These are phyloP conservation scores for Emergomyces africanus DNA, from an alignment of 2,329 filamentous ascomycete genomes.

Conservation along the genomic window DNA sequence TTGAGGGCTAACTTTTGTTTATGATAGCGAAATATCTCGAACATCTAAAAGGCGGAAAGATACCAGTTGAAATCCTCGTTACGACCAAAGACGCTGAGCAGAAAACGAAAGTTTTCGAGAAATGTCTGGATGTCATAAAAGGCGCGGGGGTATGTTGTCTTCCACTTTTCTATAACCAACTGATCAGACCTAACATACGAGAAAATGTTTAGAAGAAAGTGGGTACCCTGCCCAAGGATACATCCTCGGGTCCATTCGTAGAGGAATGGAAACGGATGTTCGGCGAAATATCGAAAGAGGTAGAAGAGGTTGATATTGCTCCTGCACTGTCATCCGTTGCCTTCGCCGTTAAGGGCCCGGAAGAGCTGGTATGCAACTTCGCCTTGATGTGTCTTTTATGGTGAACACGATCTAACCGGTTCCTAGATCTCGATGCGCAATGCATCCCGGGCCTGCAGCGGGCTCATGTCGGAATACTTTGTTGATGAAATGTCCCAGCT, in stretches of 20 bases:
- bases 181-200: not conserved
- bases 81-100: constrained; percentile 82
- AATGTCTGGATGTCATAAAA: constrained; percentile 77
- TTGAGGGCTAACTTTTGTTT: constrained; percentile 7
- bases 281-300: constrained; percentile 63
- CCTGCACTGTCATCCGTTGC: constrained; percentile 68
- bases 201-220: constrained; percentile 59
- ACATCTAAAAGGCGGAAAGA: constrained; percentile 79
- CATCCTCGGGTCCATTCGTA: constrained; percentile 73
- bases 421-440: constrained; percentile 76
- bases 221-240: constrained; percentile 74
- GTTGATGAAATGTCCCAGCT: constrained; percentile 97
- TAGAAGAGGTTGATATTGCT: constrained; percentile 79
- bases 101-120: constrained; percentile 81
- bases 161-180: not conserved
- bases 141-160: constrained; percentile 57
- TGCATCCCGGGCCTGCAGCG: constrained; percentile 85
- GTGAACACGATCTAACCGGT: constrained; percentile 7
- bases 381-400: constrained; percentile 3
- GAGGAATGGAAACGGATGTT: constrained; percentile 92
- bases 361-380: constrained; percentile 52
- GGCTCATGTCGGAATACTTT: constrained; percentile 91
- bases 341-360: constrained; percentile 88
- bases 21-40: constrained; percentile 76
- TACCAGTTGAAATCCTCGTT: constrained; percentile 82